Evolutionary conservation across 768 basidiomycete species (phyloP), one percentile per base, ranked within the genome.

Genomic region (Pulveroboletus frians): DNA sequence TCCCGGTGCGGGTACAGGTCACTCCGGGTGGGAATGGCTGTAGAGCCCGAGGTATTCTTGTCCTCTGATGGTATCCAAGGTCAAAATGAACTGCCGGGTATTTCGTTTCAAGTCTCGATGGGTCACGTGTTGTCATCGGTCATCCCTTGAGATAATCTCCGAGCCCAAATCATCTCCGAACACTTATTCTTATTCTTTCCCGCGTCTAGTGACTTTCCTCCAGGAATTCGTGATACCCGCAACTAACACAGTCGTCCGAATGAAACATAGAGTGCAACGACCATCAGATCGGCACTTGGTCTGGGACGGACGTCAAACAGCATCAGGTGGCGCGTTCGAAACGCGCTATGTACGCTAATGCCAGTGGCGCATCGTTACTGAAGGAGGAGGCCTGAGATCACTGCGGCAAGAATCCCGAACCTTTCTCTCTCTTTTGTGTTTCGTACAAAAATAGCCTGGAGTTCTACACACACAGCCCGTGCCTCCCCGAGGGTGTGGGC

Each of bases 401-500:
- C 47, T 49, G 41, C 37, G 41, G 30, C 23, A 26, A 26, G 23
- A 26, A 2, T 26, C 23, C 30, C 11, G 30, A 10, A 31, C 10
- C 30, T 31, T 13, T 31, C 30, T 31, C 9, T 13, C 21, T 20
- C 9, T 17, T 18, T 20, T 17, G n/a, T 35, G n/a, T 9, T 10
- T 36, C 39, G 31, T 26, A 30, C 45, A 14, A 43, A 40, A 51
- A 51, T 39, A 52, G 9, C 20, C 15, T 21, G 38, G 21, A 4
- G 21, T 3, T 6, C 23, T 18, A 38, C 47, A 39, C 29, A 36
- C 23, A 17, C 20, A 21, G 36, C 4, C 37, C 13, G n/a, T 8
- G 20, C 13, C 43, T 37, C 10, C 37, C 49, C 35, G 45, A 54
- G 51, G 52, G 36, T 39, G 23, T 36, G 40, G 26, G 21, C 5